Base-by-base conservation (phyloP, 306 rosid species). In the Biancaea sappan region DNA sequence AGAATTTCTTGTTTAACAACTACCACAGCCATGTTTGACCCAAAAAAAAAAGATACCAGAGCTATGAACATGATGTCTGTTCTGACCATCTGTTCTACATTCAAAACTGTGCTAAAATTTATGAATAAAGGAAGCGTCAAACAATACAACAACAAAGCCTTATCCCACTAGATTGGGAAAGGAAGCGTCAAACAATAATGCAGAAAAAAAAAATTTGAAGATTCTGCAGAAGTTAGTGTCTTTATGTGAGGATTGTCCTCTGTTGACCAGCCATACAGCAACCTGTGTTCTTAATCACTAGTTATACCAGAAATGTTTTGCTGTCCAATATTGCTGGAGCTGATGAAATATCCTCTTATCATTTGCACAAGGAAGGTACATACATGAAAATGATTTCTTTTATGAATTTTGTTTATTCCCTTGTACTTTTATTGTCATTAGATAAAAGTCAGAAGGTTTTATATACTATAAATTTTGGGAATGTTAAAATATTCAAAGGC, bases 331-430 rank as follows among this genome's bases (percentile, higher is more conserved):
- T 91, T 97, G 48, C 87, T 93, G 60, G 97, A 87, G 78, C 83
- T 91, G 78, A 93, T 93, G 96, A 91, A 83, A 72, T 96, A 86
- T 86, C 97, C 97, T 15, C 93, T 91, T 66, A 86, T 93, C 77
- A 86, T 93, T 75, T 89, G 88, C 62, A 91, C 97, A 5, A 96
- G 97, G 68, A 96, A 93, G 97, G 98, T 93, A 82, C 74, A 53
- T 81, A 10, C 59, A 56, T 74, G 48, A 54, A 10, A 22, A 7
- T 4, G 13, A n/a, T 10, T 25, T 19, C 29, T 43, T 19, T 28
- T 51, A 63, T 68, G 6, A 24, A 40, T 31, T 64, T 43, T 53
- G 41, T n/a, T 12, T 4, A 78, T 38, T 51, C 41, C 15, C 3
- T 53, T 63, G 21, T 35, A 29, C 16, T 28, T 40, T 37, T 44